These are phyloP conservation scores for Colletotrichum sp. DNA, from an alignment of 2,329 filamentous ascomycete genomes.

Conservation along the genomic window DNA sequence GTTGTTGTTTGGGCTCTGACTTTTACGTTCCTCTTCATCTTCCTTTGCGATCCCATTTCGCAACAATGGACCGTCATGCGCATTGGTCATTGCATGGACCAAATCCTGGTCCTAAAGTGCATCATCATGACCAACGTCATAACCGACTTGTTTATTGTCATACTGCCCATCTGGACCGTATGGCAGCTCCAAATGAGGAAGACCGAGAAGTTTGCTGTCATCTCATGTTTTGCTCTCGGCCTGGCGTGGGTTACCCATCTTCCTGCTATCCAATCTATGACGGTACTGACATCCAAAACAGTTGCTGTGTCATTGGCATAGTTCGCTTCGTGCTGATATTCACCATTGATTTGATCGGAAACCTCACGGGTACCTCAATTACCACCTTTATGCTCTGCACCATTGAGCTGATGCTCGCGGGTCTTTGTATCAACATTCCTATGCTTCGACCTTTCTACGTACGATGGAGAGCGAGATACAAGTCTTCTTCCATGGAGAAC, in stretches of 20 bases:
- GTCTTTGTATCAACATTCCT: slow-evolving; percentile 46
- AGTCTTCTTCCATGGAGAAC: slow-evolving; percentile 32
- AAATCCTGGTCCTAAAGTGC: slow-evolving; percentile 24
- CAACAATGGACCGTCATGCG: slow-evolving; percentile 26
- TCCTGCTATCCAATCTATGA: not conserved
- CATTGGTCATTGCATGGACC: slow-evolving; percentile 25
- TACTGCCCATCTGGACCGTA: slow-evolving; percentile 39
- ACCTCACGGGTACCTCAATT: slow-evolving; percentile 44
- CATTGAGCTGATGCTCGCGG: slow-evolving; percentile 44
- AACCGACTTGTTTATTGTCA: slow-evolving; percentile 39
- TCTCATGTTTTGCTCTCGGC: slow-evolving; percentile 25
- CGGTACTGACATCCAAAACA: slow-evolving; percentile 11
- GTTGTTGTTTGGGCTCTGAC: slow-evolving; percentile 21
- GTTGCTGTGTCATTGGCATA: slow-evolving; percentile 41
- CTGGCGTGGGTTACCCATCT: slow-evolving; percentile 17
- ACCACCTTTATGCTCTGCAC: slow-evolving; percentile 43
- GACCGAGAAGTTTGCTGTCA: slow-evolving; percentile 29
- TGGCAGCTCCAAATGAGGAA: slow-evolving; percentile 32
- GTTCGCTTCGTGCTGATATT: slow-evolving; percentile 43
- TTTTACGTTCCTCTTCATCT: slow-evolving; percentile 26
- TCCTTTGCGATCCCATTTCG: slow-evolving; percentile 25
- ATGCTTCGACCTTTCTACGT: slow-evolving; percentile 43
- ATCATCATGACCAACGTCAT: slow-evolving; percentile 36
- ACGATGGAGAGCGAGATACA: slow-evolving; percentile 35
- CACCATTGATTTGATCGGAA: slow-evolving; percentile 36